phyloP scores from a whole-genome alignment of 2,329 filamentous ascomycete genomes.

The Exophiala sp. region DNA sequence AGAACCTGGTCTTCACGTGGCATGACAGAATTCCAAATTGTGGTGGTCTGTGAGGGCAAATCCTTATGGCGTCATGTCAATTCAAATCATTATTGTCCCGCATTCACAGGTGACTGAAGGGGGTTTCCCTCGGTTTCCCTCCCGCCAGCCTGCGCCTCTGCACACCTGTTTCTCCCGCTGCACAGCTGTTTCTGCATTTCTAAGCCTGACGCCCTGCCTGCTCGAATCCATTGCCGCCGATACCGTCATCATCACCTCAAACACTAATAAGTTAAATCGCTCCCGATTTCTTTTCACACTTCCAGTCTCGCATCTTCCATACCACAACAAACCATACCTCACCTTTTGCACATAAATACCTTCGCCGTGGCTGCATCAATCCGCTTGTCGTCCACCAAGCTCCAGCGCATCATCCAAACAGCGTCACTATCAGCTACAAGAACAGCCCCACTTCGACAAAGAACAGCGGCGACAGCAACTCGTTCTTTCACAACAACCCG shows the following conservation, averaged over 20 bases:
- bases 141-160: conserved; percentile 1
- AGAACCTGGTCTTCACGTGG: too few relatives aligned
- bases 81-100: too few relatives aligned
- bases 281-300: neutral
- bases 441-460: conserved; percentile 6
- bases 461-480: neutral
- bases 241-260: conserved; percentile 9
- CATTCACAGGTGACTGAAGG: neutral
- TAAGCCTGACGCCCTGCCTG: conserved; percentile 6
- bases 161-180: too few relatives aligned
- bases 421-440: conserved; percentile 8
- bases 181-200: conserved; percentile 5
- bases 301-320: conserved; percentile 19
- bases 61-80: too few relatives aligned
- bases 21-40: neutral
- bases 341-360: conserved; percentile 25
- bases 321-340: neutral
- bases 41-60: neutral
- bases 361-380: conserved; percentile 30
- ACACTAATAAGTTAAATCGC: neutral
- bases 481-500: conserved; percentile 33
- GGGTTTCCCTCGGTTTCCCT: neutral
- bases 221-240: neutral
- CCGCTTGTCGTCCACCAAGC: conserved; percentile 15
- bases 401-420: conserved; percentile 16